Percentiles rank a stretch among this genome's conserved stretches.
These are phyloP conservation scores for Neltuma alba DNA, from an alignment of 306 rosid genomes.

Conservation along the genomic window DNA sequence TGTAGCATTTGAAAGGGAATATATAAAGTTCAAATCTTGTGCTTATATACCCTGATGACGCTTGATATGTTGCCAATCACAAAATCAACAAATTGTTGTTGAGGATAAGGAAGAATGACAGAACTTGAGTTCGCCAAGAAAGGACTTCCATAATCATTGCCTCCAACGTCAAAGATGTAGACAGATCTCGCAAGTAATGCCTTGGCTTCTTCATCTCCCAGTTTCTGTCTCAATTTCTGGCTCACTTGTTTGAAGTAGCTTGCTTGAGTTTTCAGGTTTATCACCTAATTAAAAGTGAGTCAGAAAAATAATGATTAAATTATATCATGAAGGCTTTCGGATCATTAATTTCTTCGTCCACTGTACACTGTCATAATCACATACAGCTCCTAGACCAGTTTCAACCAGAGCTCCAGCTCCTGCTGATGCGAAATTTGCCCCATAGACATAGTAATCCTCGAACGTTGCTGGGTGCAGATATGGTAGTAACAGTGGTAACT, in stretches of 20 bases:
- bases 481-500: constrained; percentile 36
- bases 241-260: constrained; percentile 32
- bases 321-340: neutral
- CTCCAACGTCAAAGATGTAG: neutral
- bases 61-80: constrained; percentile 50
- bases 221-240: constrained; percentile 27
- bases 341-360: too few relatives aligned
- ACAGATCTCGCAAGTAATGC: neutral
- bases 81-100: constrained; percentile 32
- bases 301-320: too few relatives aligned
- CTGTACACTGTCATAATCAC: too few relatives aligned
- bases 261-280: constrained; percentile 44
- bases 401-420: constrained; percentile 36
- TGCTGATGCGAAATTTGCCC: constrained; percentile 52
- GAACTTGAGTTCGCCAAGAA: constrained; percentile 6
- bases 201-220: constrained; percentile 36
- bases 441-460: neutral
- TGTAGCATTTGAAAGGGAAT: neutral
- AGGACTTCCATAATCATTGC: constrained; percentile 41
- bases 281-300: constrained; percentile 30
- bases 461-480: constrained; percentile 33
- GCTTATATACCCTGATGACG: constrained; percentile 23
- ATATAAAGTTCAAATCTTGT: too few relatives aligned
- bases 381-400: neutral
- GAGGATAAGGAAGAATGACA: constrained; percentile 21